A percentile compares a stretch with the other conserved stretches of the same genome.
These are phyloP conservation scores for Myochromella boudieri DNA, from an alignment of 768 basidiomycete species.

Conservation along the genomic window DNA sequence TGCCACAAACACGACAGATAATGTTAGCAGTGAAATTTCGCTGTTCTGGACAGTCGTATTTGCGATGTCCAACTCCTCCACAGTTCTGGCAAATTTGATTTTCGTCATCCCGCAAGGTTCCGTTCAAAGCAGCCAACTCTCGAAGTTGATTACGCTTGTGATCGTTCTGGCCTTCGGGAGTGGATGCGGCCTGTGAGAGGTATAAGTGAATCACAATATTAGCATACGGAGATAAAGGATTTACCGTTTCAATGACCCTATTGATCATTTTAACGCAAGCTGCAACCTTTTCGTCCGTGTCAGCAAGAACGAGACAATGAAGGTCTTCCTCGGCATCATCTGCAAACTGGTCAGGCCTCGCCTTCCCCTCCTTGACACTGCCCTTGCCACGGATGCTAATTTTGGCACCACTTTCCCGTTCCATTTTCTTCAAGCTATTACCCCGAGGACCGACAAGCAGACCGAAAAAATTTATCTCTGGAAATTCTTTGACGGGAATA, in stretches of 20 bases:
- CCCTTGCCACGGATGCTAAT: slow-evolving; percentile 99
- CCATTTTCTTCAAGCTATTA: slow-evolving; percentile 99
- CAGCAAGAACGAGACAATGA: slow-evolving; percentile 94
- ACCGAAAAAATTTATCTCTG: slow-evolving; percentile 99
- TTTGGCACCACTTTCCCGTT: slow-evolving; percentile 95
- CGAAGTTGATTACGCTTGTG: slow-evolving; percentile 99
- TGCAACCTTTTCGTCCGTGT: slow-evolving; percentile 88
- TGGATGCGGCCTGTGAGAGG: slow-evolving; percentile 85
- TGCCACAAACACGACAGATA: slow-evolving; percentile 98
- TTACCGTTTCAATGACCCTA: slow-evolving; percentile 94
- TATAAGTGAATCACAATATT: slow-evolving; percentile 1
- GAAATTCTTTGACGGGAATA: slow-evolving; percentile 99
- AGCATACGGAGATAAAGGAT: slow-evolving; percentile 24
- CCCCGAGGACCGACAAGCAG: slow-evolving; percentile 97
- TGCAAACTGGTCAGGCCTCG: slow-evolving; percentile 89
- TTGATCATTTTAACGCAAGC: slow-evolving; percentile 95
- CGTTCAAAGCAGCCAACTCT: slow-evolving; percentile 95
- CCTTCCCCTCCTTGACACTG: slow-evolving; percentile 98
- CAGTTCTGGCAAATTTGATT: slow-evolving; percentile 99
- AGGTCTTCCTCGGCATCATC: slow-evolving; percentile 99
- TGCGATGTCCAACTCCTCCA: slow-evolving; percentile 91
- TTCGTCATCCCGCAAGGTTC: slow-evolving; percentile 98
- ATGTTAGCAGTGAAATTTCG: slow-evolving; percentile 99
- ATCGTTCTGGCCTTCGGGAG: slow-evolving; percentile 98
- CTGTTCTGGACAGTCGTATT: slow-evolving; percentile 99